Evolutionary conservation across 495 filamentous ascomycete genomes (phyloP).

Genomic region (Hypomontagnella monticulosa): DNA sequence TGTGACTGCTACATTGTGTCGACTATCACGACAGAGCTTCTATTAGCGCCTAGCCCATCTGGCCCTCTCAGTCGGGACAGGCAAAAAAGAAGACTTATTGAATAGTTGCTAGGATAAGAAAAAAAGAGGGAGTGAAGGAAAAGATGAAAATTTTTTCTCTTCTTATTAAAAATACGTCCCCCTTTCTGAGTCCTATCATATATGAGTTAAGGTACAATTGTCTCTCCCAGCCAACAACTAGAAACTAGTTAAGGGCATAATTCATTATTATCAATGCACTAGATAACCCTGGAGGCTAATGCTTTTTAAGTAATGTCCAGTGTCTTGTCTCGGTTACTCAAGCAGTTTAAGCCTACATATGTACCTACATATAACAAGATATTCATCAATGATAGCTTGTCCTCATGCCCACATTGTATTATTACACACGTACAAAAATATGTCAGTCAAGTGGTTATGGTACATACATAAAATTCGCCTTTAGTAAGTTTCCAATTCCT

Average conservation of each 20-base stretch:
- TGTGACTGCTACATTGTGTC: constrained; percentile 39
- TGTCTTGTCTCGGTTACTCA: constrained; percentile 9
- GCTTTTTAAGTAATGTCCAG: constrained; percentile 7
- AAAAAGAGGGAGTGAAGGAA: constrained; percentile 2
- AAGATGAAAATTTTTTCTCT: constrained; percentile 18
- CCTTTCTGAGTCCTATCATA: background rate
- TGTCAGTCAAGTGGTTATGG: constrained; percentile 7
- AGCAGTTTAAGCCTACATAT: constrained; percentile 15
- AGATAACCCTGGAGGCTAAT: constrained; percentile 35
- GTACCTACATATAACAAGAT: background rate
- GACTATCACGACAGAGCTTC: constrained; percentile 41
- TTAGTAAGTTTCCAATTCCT: constrained; percentile 34
- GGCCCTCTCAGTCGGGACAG: constrained; percentile 28
- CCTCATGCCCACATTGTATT: background rate
- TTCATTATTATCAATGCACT: constrained; percentile 25
- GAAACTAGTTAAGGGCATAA: constrained; percentile 15
- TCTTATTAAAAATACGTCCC: constrained; percentile 9
- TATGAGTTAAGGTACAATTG: constrained; percentile 9
- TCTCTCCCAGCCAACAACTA: constrained; percentile 16
- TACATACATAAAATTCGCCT: constrained; percentile 17
- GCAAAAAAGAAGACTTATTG: constrained; percentile 16
- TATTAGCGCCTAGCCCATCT: constrained; percentile 40
- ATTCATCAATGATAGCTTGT: no score
- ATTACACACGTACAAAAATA: background rate
- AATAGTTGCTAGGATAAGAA: constrained; percentile 7